Evolutionary conservation across 1,139 yeast genomes (phyloP).

Genomic region (Hansenula sp.): DNA sequence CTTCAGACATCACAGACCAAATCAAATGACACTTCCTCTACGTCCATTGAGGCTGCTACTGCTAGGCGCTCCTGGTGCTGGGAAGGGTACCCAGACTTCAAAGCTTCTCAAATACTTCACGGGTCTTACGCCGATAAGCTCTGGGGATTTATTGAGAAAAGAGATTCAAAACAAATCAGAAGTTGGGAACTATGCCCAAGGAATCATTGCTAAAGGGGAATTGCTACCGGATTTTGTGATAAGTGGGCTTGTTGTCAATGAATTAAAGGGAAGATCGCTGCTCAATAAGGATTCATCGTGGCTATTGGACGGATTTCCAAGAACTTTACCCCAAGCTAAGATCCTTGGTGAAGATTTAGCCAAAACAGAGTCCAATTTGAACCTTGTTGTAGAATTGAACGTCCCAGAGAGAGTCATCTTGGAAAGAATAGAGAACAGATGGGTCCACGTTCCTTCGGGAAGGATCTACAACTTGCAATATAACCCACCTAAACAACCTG

Average conservation of each 20-base stretch:
- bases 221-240: slow-evolving; percentile 73
- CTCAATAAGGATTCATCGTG: slow-evolving; percentile 48
- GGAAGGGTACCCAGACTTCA: slow-evolving; percentile 86
- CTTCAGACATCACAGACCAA: not conserved
- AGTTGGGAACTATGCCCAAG: slow-evolving; percentile 57
- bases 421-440: slow-evolving; percentile 78
- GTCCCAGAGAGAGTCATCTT: slow-evolving; percentile 80
- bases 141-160: slow-evolving; percentile 77
- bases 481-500: slow-evolving; percentile 83
- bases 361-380: slow-evolving; percentile 40
- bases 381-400: slow-evolving; percentile 75
- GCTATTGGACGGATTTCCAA: slow-evolving; percentile 90
- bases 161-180: slow-evolving; percentile 56
- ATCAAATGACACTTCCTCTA: slow-evolving; percentile 5
- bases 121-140: slow-evolving; percentile 51
- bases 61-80: slow-evolving; percentile 93
- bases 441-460: slow-evolving; percentile 83
- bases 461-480: slow-evolving; percentile 81
- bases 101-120: slow-evolving; percentile 55
- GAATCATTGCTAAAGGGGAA: slow-evolving; percentile 56
- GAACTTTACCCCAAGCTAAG: slow-evolving; percentile 71
- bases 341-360: slow-evolving; percentile 47
- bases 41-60: slow-evolving; percentile 62
- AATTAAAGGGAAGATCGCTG: slow-evolving; percentile 44
- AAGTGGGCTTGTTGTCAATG: slow-evolving; percentile 52